These are phyloP conservation scores for Pluteus cervinus DNA, from an alignment of 768 basidiomycete genomes.

Conservation along the genomic window DNA sequence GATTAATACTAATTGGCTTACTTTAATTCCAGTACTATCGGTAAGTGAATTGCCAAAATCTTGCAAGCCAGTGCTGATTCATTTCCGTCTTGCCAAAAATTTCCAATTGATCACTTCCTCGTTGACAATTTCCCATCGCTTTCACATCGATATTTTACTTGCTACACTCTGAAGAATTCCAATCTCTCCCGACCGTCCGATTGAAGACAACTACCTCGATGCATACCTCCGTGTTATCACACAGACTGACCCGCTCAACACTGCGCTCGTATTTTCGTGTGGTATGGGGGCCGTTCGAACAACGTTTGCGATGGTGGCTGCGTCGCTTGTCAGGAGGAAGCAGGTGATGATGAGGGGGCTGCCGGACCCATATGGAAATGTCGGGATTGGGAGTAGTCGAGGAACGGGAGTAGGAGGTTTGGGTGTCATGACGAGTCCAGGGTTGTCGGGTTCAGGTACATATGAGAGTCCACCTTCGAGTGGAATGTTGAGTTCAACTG, in stretches of 20 bases:
- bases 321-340: slow-evolving; percentile 77
- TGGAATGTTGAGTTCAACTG: no score
- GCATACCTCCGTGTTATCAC: slow-evolving; percentile 83
- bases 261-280: slow-evolving; percentile 89
- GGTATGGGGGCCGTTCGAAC: slow-evolving; percentile 97
- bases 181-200: slow-evolving; percentile 88
- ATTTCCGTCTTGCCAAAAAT: no score
- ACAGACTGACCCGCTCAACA: slow-evolving; percentile 69
- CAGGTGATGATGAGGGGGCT: slow-evolving; percentile 61
- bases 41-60: no score
- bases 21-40: slow-evolving; percentile 59
- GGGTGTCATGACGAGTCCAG: no score
- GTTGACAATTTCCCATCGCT: neutral
- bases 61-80: no score
- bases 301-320: slow-evolving; percentile 97
- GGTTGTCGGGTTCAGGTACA: no score
- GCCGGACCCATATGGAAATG: slow-evolving; percentile 82
- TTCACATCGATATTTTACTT: neutral
- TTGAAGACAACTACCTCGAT: slow-evolving; percentile 97
- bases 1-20: slow-evolving; percentile 3
- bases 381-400: no score
- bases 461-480: no score
- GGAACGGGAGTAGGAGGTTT: no score
- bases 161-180: slow-evolving; percentile 57
- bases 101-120: no score